A percentile compares a stretch with the other conserved stretches of the same genome.
These are phyloP conservation scores for Ogataea parapolymorpha DNA, from an alignment of 805 yeast genomes.

Conservation along the genomic window DNA sequence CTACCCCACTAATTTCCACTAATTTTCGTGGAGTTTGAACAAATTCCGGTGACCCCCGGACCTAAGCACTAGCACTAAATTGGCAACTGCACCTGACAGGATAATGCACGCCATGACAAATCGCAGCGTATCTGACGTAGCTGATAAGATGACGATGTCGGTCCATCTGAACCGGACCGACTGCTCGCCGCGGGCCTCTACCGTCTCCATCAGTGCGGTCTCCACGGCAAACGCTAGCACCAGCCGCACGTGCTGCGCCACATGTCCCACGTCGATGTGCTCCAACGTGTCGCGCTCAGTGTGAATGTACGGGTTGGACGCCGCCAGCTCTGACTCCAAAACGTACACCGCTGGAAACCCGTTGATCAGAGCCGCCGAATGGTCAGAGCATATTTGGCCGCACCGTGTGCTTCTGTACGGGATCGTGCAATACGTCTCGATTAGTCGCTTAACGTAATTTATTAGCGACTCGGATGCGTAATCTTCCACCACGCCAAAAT, in stretches of 20 bases:
- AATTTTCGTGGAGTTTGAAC: constrained; percentile 1
- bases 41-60: constrained; percentile 1
- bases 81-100: not conserved
- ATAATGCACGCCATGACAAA: constrained; percentile 1
- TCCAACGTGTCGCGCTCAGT: constrained; percentile 78
- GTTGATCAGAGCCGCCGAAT: constrained; percentile 74
- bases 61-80: not conserved
- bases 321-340: constrained; percentile 68
- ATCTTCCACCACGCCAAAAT: constrained; percentile 80
- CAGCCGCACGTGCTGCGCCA: constrained; percentile 76
- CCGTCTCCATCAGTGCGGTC: constrained; percentile 36
- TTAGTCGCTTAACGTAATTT: constrained; percentile 57
- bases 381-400: constrained; percentile 94
- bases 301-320: constrained; percentile 70
- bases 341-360: constrained; percentile 87
- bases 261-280: constrained; percentile 70
- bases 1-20: constrained; percentile 5
- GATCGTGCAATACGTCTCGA: constrained; percentile 60
- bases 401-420: constrained; percentile 74
- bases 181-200: constrained; percentile 1
- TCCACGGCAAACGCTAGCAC: constrained; percentile 73
- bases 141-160: constrained; percentile 16
- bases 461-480: constrained; percentile 55
- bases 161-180: constrained; percentile 10
- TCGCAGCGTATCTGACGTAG: constrained; percentile 5